Base-by-base conservation (phyloP, 2,329 filamentous ascomycete species). In the Beauveria sp. region DNA sequence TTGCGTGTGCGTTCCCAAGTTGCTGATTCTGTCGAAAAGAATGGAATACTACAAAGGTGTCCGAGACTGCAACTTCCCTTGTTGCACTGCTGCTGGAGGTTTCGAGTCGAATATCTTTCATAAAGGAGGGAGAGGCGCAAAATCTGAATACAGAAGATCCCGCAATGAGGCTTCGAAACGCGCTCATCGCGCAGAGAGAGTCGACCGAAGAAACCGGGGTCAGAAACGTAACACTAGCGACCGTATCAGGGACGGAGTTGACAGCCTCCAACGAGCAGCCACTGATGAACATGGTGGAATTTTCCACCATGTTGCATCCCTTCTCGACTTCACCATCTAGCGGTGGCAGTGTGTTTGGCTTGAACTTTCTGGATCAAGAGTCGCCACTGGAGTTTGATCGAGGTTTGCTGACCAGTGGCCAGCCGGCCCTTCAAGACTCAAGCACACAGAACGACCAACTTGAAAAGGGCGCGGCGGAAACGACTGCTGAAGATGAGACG, bases 61-160 rank as follows among this genome's bases (percentile, higher is more conserved):
- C 70, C 0, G 55, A 60, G 0, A 71, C 70, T 3, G 70, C 77
- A 20, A 68, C 73, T 16, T 70, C 67, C 0, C 59, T 77, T 1
- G 67, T 75, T 3, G 61, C 63, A 2, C 72, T 71, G 20, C 66
- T 77, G 0, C 62, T 66, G 5, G 71, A 74, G 22, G 74, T 78
- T 6, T 72, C 75, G 0, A 64, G 66, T 5, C 68, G 75, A n/a
- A 41, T 51, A n/a, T 76, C 73, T 73, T 70, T 34, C 2, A 70
- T 52, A 72, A 73, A 5, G 63, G 65, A 16, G 64, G 66, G 8
- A n/a, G 22, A 50, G 14, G 50, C 55, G 14, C 41, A 41, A 5
- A 7, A 6, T 14, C 5, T 8, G 10, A 50, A 28, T 22, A 18
- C 20, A 3, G 30, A 68, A 28, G 75, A 72, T 59, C 63, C 75